Base-by-base conservation (phyloP, 2,329 filamentous ascomycete species). In the Cercospora zeae-maydis region DNA sequence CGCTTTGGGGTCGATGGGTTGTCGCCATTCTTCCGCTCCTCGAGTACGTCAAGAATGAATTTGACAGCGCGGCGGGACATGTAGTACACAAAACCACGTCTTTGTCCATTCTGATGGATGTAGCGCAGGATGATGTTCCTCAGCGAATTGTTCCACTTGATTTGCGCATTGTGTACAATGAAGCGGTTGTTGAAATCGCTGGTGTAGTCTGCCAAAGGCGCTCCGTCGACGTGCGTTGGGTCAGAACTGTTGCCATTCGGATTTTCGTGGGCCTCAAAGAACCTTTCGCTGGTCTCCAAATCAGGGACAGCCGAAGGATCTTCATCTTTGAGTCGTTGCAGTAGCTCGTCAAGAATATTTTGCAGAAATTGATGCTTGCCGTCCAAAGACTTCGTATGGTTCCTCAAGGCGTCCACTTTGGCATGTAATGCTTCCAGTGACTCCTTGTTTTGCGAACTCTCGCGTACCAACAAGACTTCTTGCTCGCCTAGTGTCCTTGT, bases 171-270 rank as follows among this genome's bases (percentile, higher is more conserved):
- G 80, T 99, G 95, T 58, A 99, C 90, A 70, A 98, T 93, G 79
- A 99, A 99, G 1, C 95, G 90, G 73, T 99, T 99, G 75, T 96
- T 95, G 81, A 97, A 99, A 74, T 98, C 93, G 75, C 90, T 96
- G 54, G 91, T 88, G 69, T 93, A 93, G 68, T 97, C 92, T 14
- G 90, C 86, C 3, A 88, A 85, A 0, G 88, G 85, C 2, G 88
- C 86, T 1, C 88, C 84, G 66, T 91, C 87, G 58, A 89, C 80
- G 19, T 66, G 87, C 86, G 47, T 34, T 55, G 65, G 54, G 13
- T 82, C 84, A 51, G 83, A 81, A 33, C 83, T 80, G 47, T 55
- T 68, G 55, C 45, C 63, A 57, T 49, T 45, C 1, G 70, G 62
- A 39, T 84, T 83, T 55, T 87, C 85, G n/a, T 81, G 74, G 6